Percentiles rank a stretch among this genome's conserved stretches.
These are phyloP conservation scores for Rhodotorula kratochvilovae DNA, from an alignment of 768 basidiomycete genomes.

Conservation along the genomic window DNA sequence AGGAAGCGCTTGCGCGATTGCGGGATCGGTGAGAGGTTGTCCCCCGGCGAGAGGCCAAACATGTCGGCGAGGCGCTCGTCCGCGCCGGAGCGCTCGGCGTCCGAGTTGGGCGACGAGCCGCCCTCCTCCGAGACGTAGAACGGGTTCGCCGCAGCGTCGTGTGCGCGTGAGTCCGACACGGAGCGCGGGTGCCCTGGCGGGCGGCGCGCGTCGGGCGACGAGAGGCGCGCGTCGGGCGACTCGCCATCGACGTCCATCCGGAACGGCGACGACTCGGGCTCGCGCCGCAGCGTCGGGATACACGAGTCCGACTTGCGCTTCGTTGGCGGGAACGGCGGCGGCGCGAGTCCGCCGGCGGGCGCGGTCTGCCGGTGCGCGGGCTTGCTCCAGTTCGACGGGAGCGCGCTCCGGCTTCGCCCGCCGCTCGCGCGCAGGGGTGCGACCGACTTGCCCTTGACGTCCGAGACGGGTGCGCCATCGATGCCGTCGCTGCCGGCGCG, in stretches of 20 bases:
- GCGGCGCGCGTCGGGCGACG: conserved; percentile 20
- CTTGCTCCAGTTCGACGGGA: conserved; percentile 15
- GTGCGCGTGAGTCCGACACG: conserved; percentile 20
- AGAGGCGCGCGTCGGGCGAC: conserved; percentile 13
- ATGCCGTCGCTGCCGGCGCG: not conserved
- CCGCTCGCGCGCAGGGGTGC: not conserved
- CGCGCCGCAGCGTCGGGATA: conserved; percentile 1
- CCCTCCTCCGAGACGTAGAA: not conserved
- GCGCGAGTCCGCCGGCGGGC: not conserved
- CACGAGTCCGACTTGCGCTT: conserved; percentile 38
- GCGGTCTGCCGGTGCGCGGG: not conserved
- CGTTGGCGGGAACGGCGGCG: not conserved
- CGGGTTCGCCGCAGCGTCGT: not conserved
- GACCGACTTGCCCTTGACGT: not conserved
- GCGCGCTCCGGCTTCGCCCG: conserved; percentile 17
- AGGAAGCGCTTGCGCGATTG: conserved; percentile 35
- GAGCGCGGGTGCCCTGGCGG: conserved; percentile 15
- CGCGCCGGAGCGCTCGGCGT: conserved; percentile 15
- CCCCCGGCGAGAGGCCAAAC: conserved; percentile 14
- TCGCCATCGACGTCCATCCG: conserved; percentile 39
- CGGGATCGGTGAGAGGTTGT: conserved; percentile 26
- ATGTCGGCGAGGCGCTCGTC: conserved; percentile 17
- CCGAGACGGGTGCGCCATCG: not conserved
- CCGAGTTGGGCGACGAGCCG: conserved; percentile 3
- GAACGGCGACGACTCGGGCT: conserved; percentile 28